These are phyloP conservation scores for Scalesia atractyloides DNA, from an alignment of 129 eudicot species.

Conservation along the genomic window DNA sequence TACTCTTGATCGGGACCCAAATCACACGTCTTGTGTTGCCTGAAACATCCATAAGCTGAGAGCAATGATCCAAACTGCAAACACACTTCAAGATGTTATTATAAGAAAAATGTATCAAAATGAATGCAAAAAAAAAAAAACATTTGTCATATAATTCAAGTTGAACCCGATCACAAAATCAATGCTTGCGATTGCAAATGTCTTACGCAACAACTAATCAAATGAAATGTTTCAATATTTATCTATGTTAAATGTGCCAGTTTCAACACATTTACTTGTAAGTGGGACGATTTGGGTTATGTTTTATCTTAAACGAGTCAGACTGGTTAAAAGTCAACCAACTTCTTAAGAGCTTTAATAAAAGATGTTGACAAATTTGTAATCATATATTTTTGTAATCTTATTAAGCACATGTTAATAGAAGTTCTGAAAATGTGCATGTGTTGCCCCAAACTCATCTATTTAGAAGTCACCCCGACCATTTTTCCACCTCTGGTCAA, in stretches of 20 bases:
- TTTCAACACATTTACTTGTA: background rate
- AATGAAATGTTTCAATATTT: background rate
- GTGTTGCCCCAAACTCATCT: background rate
- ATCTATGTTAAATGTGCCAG: background rate
- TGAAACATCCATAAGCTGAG: conserved; percentile 62
- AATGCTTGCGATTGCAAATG: background rate
- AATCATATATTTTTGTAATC: background rate
- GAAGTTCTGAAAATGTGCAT: background rate
- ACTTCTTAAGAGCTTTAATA: background rate
- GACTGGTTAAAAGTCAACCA: background rate
- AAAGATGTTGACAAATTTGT: background rate
- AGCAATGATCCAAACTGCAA: conserved; percentile 64
- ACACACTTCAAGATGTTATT: conserved; percentile 10
- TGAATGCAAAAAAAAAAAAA: background rate
- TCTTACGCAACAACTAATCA: background rate
- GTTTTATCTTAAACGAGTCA: background rate
- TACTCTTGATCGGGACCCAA: conserved; percentile 43
- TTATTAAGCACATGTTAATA: background rate
- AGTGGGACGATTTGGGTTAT: background rate
- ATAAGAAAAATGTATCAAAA: conserved; percentile 25
- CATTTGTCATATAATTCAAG: background rate
- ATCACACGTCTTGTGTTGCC: conserved; percentile 30
- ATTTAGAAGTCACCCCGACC: background rate
- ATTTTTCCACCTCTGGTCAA: background rate
- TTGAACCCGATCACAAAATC: background rate